Base-by-base conservation (phyloP, 257 asterid species). In the Nemophila menziesii region DNA sequence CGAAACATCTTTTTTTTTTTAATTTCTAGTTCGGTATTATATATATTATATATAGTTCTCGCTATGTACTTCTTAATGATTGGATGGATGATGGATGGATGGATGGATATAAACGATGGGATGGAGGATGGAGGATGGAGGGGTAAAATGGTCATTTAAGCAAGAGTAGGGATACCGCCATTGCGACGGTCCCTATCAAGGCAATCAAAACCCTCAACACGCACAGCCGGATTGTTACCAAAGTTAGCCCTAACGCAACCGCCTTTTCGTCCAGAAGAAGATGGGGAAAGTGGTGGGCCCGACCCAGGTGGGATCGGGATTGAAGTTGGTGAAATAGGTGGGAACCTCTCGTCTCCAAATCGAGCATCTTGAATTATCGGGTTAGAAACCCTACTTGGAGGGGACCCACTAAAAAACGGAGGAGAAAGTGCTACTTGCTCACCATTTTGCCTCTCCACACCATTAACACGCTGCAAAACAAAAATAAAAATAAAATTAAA, bases 331-430 rank as follows among this genome's bases (percentile, higher is more conserved):
- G 93, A 72, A 16, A 70, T 56, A 2, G 92, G 36, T 26, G 33
- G 83, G n/a, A 56, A 45, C 22, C 66, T 80, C 24, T 70, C 89
- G 46, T 77, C 93, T 46, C 87, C 81, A 26, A 90, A 90, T 11
- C 87, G 80, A 1, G 86, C 74, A 26, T 85, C 98, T 56, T 78
- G 90, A 77, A 85, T 75, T 72, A 90, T 72, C 34, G 98, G 98
- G 93, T 90, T 90, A 79, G 98, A 81, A 20, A 77, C 96, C 81
- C 98, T 77, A 55, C 89, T 72, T 75, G 98, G 98, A 78, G 98
- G 98, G 14, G 98, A 90, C 96, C 98, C 96, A 1, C 75, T 43
- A 77, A 85, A 90, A 90, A 81, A 90, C 40, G 96, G 96, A 93
- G 96, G 98, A 74, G 98, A 85, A 80, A 93, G 79, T 61, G 93